Percentiles rank a stretch among this genome's conserved stretches.
Evolutionary conservation across 441 rosid genomes (phyloP).

Genomic region (Rhodomyrtus psidioides): DNA sequence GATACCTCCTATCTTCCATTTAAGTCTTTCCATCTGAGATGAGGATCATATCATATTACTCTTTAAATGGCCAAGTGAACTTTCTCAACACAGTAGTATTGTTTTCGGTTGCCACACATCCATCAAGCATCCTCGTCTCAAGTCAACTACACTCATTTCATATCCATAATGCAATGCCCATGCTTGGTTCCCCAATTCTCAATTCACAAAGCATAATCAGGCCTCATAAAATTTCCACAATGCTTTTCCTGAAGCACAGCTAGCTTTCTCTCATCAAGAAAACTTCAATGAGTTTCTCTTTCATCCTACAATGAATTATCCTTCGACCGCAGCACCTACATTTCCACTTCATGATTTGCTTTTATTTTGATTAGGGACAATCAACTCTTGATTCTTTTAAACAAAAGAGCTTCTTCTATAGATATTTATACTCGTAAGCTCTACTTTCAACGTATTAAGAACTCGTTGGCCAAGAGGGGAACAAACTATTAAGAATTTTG

Average conservation of each 20-base stretch:
- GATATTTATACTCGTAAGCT: not conserved
- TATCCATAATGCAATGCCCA: not conserved
- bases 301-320: not conserved
- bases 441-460: not conserved
- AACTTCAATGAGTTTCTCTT: not conserved
- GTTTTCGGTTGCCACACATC: not conserved
- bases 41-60: not conserved
- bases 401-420: not conserved
- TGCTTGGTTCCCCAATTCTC: not conserved
- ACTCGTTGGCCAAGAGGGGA: not conserved
- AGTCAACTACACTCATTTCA: not conserved
- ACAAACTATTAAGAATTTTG: not conserved
- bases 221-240: not conserved
- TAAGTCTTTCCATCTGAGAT: not conserved
- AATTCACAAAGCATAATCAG: not conserved
- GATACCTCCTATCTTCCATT: not conserved
- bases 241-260: not conserved
- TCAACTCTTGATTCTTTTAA: not conserved
- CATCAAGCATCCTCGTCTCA: not conserved
- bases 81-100: not conserved
- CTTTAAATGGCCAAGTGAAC: not conserved
- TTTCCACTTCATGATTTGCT: not conserved
- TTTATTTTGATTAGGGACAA: not conserved
- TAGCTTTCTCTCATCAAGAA: not conserved
- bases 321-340: not conserved